Conservation (phyloP, 805 yeast species). For the Wickerhamomyces ciferrii region DNA sequence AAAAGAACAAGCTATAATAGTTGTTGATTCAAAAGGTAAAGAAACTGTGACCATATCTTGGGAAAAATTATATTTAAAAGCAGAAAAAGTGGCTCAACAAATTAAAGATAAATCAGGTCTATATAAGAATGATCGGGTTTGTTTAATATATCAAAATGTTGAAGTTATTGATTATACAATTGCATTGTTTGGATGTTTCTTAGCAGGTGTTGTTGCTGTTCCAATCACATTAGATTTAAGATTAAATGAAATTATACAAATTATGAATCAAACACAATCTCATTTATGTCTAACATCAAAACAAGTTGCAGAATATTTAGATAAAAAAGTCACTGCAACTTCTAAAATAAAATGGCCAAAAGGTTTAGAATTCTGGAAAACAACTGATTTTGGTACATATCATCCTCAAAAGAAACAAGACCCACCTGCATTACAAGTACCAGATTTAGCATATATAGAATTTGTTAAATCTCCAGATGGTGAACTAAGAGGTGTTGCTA, state of each 20-base stretch:
- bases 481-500: slow-evolving; percentile 86
- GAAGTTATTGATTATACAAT: slow-evolving; percentile 84
- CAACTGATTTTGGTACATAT: slow-evolving; percentile 79
- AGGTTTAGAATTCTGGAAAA: slow-evolving; percentile 71
- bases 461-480: slow-evolving; percentile 88
- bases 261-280: slow-evolving; percentile 69
- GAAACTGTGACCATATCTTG: slow-evolving; percentile 74
- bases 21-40: slow-evolving; percentile 76
- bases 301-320: slow-evolving; percentile 67
- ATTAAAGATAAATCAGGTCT: slow-evolving; percentile 68
- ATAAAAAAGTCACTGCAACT: slow-evolving; percentile 44
- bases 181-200: slow-evolving; percentile 85
- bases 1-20: slow-evolving; percentile 65
- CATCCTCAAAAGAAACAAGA: slow-evolving; percentile 53
- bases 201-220: slow-evolving; percentile 92
- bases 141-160: slow-evolving; percentile 73
- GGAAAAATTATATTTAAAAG: slow-evolving; percentile 80
- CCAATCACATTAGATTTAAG: slow-evolving; percentile 80
- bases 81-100: slow-evolving; percentile 85
- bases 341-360: slow-evolving; percentile 63
- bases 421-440: slow-evolving; percentile 63
- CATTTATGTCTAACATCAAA: slow-evolving; percentile 81
- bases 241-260: slow-evolving; percentile 61
- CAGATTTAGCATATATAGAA: slow-evolving; percentile 90
- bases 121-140: slow-evolving; percentile 78